A percentile compares a stretch with the other conserved stretches of the same genome.
phyloP scores from a whole-genome alignment of 2,329 filamentous ascomycete genomes.

The Aspergillus sp. region DNA sequence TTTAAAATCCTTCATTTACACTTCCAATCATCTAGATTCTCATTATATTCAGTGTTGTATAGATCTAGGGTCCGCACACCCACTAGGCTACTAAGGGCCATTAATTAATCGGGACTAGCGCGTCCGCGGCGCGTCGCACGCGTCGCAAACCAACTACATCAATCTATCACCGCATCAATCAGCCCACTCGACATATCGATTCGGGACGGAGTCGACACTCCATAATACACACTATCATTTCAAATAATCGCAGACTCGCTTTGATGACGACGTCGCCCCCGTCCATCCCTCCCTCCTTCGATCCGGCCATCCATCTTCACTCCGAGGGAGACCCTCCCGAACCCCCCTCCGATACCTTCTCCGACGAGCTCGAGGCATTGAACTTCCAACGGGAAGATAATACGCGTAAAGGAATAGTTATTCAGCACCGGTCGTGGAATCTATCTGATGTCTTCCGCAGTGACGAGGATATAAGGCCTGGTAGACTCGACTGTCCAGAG shows the following conservation, averaged over 20 bases:
- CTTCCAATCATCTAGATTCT: too few species aligned
- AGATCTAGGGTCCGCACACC: too few species aligned
- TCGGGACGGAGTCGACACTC: too few species aligned
- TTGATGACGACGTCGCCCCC: conserved; percentile 38
- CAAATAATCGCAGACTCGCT: not conserved
- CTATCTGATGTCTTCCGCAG: conserved; percentile 46
- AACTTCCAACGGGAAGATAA: conserved; percentile 36
- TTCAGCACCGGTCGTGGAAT: conserved; percentile 47
- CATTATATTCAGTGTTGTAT: too few species aligned
- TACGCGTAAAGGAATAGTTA: conserved; percentile 41
- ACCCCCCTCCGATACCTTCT: conserved; percentile 37
- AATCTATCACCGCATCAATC: not conserved
- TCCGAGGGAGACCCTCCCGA: conserved; percentile 42
- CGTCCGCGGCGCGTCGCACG: conserved; percentile 29
- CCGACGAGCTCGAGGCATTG: conserved; percentile 45
- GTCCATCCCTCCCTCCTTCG: conserved; percentile 50
- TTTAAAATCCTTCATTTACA: too few species aligned
- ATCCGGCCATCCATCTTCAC: conserved; percentile 52
- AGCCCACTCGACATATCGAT: too few species aligned
- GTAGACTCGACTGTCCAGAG: conserved; percentile 22
- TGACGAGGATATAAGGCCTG: conserved; percentile 42
- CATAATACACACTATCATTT: not conserved
- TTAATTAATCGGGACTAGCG: conserved; percentile 29
- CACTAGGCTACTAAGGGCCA: not conserved
- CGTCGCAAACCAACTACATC: conserved; percentile 6